Evolutionary conservation across 148 eudicot genomes (phyloP), one percentile per base, ranked within the genome.

Genomic region (Rhododendron mucronatum): DNA sequence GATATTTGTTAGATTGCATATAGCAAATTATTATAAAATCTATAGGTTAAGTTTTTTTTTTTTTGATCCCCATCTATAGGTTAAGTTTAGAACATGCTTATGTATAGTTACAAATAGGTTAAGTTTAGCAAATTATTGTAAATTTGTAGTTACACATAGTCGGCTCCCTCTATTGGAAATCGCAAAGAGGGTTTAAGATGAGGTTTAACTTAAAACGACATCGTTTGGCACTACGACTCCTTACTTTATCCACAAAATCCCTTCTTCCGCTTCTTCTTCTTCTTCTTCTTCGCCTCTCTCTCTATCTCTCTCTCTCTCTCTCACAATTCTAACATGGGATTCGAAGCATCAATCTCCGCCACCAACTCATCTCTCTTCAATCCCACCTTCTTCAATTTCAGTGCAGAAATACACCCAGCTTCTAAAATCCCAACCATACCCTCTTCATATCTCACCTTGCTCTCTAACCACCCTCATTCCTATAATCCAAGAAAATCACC

Each of bases 341-440:
- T 90, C 57, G 77, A 90, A 13, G 30, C 88, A 59, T 81, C 82
- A 63, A 53, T 89, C 85, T 67, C 83, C 80, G 82, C 88, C 61
- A 44, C 55, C 48, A 83, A 84, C 11, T 69, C 83, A 53, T 83
- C 83, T 74, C 87, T 80, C 67, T 65, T 78, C 73, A 84, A 37
- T 75, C 35, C 87, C 44, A 84, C 84, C 53, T 53, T 59, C 86
- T 85, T 86, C n/a, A 47, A 59, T 57, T 61, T 87, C 85, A 79
- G 35, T 85, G 55, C 83, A 18, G 90, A 88, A 81, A 47, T 84
- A 45, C 84, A 87, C 88, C 53, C 85, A 83, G 18, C 69, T 59
- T 84, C 83, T 13, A 87, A 84, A 89, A 67, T 87, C 30, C 87
- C 87, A 75, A 1, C 76, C 88, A 14, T 83, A 20, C 81, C 78